Conservation (phyloP, 75 land plant genomes). For the Pinus tabuliformis region DNA sequence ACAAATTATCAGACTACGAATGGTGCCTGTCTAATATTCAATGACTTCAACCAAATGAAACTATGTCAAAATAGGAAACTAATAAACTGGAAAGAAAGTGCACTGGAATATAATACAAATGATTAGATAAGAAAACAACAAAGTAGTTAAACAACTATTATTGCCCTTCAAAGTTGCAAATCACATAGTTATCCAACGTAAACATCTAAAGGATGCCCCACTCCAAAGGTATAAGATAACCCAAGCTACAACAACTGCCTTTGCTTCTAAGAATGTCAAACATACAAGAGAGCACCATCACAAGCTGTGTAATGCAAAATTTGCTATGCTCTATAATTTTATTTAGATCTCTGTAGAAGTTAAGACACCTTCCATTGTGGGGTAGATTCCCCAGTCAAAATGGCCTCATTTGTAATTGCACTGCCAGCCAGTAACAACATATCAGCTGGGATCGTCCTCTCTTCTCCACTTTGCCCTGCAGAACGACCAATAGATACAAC, state of each 20-base stretch:
- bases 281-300: neutral
- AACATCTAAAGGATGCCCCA: neutral
- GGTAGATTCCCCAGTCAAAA: constrained; percentile 98
- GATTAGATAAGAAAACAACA: neutral
- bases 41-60: neutral
- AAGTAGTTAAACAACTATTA: neutral
- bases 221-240: neutral
- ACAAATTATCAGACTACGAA: neutral
- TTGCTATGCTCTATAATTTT: neutral
- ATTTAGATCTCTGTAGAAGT: neutral
- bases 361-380: constrained; percentile 95
- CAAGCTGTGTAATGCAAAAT: neutral
- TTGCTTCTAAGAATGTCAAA: no score
- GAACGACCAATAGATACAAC: constrained; percentile 93
- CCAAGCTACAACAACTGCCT: neutral
- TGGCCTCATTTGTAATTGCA: constrained; percentile 97
- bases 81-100: neutral
- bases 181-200: neutral
- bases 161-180: neutral
- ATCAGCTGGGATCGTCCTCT: constrained; percentile 93
- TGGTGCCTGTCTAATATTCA: neutral
- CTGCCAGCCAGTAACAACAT: constrained; percentile 92
- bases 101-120: no score
- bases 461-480: constrained; percentile 74
- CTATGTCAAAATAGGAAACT: neutral